phyloP scores from a whole-genome alignment of 2,329 filamentous ascomycete genomes.

The Aureobasidium subglaciale region DNA sequence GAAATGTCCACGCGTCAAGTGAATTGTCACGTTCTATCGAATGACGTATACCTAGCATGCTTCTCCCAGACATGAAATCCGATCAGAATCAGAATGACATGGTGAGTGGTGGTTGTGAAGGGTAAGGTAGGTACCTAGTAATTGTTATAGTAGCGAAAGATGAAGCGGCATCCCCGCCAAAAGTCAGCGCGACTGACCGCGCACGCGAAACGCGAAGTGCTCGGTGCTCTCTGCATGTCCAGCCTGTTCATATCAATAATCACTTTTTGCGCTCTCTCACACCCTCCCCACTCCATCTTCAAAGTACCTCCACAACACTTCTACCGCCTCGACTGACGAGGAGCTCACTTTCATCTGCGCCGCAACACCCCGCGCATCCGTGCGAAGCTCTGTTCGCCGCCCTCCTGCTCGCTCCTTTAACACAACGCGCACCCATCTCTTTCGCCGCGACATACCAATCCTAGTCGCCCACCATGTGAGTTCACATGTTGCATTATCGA shows the following conservation, averaged over 20 bases:
- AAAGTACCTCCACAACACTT: not conserved
- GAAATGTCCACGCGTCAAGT: no score
- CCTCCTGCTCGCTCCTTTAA: not conserved
- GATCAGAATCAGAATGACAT: no score
- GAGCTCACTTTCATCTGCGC: not conserved
- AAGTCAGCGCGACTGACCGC: not conserved
- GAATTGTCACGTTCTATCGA: no score
- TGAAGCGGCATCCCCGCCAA: not conserved
- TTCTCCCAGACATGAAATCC: no score
- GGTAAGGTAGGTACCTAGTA: not conserved
- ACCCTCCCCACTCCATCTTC: not conserved
- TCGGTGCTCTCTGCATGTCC: not conserved
- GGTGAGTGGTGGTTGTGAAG: no score
- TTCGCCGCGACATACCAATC: not conserved
- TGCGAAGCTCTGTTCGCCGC: not conserved
- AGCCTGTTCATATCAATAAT: not conserved
- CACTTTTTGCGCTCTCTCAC: not conserved
- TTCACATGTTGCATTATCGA: not conserved
- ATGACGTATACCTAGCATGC: no score
- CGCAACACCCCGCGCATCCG: not conserved
- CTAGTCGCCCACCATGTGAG: not conserved
- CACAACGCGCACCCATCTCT: not conserved
- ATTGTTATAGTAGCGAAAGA: no score
- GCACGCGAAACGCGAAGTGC: constrained; percentile 4
- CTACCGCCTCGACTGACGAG: not conserved